A percentile compares a stretch with the other conserved stretches of the same genome.
These are phyloP conservation scores for Thuja plicata DNA, from an alignment of 83 land plant genomes.

Conservation along the genomic window DNA sequence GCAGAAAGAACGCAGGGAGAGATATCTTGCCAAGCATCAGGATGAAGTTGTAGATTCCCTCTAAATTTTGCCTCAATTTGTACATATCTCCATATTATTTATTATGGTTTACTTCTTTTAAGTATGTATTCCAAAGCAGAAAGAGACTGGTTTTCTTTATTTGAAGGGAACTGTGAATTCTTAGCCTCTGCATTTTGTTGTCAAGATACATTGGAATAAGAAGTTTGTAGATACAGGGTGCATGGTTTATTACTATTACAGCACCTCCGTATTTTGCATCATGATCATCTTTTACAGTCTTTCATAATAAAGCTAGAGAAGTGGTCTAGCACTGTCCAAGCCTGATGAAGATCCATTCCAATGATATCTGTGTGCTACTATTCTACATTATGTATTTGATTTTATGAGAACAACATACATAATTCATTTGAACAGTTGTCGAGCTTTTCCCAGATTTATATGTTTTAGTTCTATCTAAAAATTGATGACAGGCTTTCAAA, in stretches of 20 bases:
- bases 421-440: not conserved
- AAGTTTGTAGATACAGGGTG: not conserved
- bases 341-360: not conserved
- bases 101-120: not conserved
- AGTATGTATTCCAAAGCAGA: not conserved
- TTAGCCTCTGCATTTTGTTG: not conserved
- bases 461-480: not conserved
- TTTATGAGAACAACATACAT: not conserved
- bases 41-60: conserved; percentile 57
- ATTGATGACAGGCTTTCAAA: not conserved
- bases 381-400: not conserved
- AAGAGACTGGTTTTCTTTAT: not conserved
- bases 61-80: not conserved
- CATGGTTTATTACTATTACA: not conserved
- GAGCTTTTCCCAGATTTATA: not conserved
- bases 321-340: not conserved
- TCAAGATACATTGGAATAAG: not conserved
- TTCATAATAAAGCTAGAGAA: too few species aligned
- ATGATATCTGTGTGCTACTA: not conserved
- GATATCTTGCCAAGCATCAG: conserved; percentile 65
- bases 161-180: not conserved
- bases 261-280: not conserved
- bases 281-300: not conserved
- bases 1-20: conserved; percentile 75
- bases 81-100: not conserved